Base-by-base conservation (phyloP, 179 eudicot genomes). In the Corrigiola litoralis region DNA sequence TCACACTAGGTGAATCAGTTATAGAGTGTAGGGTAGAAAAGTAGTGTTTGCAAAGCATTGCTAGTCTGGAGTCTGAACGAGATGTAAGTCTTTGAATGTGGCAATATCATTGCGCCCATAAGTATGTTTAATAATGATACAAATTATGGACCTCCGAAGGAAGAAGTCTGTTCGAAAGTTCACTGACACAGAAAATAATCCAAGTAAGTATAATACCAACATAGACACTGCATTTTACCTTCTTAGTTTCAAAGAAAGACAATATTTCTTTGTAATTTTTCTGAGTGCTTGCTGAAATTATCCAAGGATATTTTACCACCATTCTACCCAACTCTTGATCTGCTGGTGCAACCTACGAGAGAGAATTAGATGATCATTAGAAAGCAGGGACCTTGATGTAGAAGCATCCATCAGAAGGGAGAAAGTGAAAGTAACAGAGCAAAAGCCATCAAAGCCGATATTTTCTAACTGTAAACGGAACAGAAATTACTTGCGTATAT, bases 261-360 rank as follows among this genome's bases (percentile, higher is more conserved):
- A 71, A 75, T 21, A 89, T 72, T 33, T 78, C 82, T 61, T 53
- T 69, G 29, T 70, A 87, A 72, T 92, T 89, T 61, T 59, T 70
- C 67, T 71, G 80, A 61, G 89, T 77, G 79, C 92, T 72, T 41
- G 63, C 55, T n/a, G 92, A 89, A 61, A 89, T 79, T 59, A 92
- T 65, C 98, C 98, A 92, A 24, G 98, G 98, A 79, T 92, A 92
- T 63, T 84, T 90, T 69, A 76, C 49, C 76, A 92, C 62, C 74
- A 92, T 81, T 71, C 66, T 79, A 50, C 87, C 82, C 48, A 81
- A 48, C 60, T 77, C 80, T 48, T 68, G 69, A 29, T 70, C 70
- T 51, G 46, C 47, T 38, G 57, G 75, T 72, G 81, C 86, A 38
- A 74, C 81, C 98, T 92, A 76, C 49, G 68, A 72, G 23, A 58